Base-by-base conservation (phyloP, 441 rosid species). In the Kokia cookei region DNA sequence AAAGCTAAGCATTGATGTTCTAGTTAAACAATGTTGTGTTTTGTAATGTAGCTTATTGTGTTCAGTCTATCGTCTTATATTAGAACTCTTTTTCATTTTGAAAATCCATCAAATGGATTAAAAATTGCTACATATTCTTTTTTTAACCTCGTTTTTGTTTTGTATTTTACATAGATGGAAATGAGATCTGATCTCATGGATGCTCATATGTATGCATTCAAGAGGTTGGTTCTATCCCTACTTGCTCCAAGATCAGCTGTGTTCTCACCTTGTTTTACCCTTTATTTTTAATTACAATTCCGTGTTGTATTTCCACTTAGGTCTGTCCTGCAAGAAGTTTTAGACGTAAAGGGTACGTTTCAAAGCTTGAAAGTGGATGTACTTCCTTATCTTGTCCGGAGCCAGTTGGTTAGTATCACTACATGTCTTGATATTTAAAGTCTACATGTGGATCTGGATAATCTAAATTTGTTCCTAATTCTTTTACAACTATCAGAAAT, bases 121-220 rank as follows among this genome's bases (percentile, higher is more conserved):
- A 48, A 51, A 61, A 7, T 73, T 47, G 48, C 27, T 10, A 47
- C 32, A 48, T 73, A 67, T 72, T 69, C 61, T 51, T 13, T 40
- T 72, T 19, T 51, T 65, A 55, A 55, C 29, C 73, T 69, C 47
- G 72, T 78, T 58, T 73, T 75, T 42, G 74, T 73, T 76, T 74
- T 65, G 64, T 65, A 74, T 81, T 59, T 27, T 40, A 72, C 11
- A 69, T 82, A 95, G 98, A 91, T 95, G 96, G 98, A 95, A 77
- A 82, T 93, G 65, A 88, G 84, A 80, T 87, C 91, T 73, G 98
- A 95, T 90, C 92, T 95, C 77, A 86, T 95, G 90, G 99, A 95
- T 85, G 90, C 93, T 75, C 98, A 95, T 87, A 79, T 95, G 88
- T 95, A 95, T 74, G 98, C 99, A 29, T 93, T 95, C 87, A 95